phyloP scores from a whole-genome alignment of 2,329 filamentous ascomycete species.

The Westerdykella aurantiaca region DNA sequence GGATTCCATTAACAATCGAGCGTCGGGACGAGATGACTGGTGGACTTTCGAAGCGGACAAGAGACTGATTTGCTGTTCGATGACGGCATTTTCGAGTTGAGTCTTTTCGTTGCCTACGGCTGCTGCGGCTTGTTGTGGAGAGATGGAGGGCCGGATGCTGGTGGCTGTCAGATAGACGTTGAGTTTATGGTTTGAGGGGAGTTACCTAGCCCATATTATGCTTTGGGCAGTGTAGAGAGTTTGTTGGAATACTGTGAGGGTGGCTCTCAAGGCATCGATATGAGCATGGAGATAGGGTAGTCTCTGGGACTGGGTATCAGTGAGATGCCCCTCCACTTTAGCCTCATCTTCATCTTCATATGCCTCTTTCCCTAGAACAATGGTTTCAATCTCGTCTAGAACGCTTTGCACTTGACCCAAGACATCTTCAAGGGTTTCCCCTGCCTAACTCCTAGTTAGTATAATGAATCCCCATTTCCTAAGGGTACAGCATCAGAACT shows the following conservation, averaged over 20 bases:
- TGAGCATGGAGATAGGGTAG: constrained; percentile 31
- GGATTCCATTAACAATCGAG: constrained; percentile 22
- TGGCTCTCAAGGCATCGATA: constrained; percentile 31
- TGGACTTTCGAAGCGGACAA: constrained; percentile 19
- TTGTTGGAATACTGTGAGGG: constrained; percentile 35
- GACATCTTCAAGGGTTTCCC: constrained; percentile 30
- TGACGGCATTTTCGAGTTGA: constrained; percentile 34
- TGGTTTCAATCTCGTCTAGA: constrained; percentile 24
- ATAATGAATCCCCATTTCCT: background rate
- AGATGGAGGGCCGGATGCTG: constrained; percentile 28
- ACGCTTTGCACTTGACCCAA: constrained; percentile 26
- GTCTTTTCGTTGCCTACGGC: constrained; percentile 32
- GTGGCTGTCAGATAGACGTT: background rate
- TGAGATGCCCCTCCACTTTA: background rate
- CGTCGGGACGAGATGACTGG: constrained; percentile 8
- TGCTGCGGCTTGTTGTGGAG: constrained; percentile 25
- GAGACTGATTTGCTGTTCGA: constrained; percentile 37
- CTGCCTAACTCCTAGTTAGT: constrained; percentile 23
- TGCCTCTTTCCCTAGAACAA: constrained; percentile 11
- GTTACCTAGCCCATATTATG: constrained; percentile 36
- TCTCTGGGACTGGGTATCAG: constrained; percentile 9
- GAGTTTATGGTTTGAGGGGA: background rate
- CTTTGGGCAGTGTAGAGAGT: constrained; percentile 35
- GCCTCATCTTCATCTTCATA: constrained; percentile 1
- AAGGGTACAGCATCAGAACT: background rate